phyloP scores from a whole-genome alignment of 2,329 filamentous ascomycete genomes.

The Arthrobotrys entomopaga region DNA sequence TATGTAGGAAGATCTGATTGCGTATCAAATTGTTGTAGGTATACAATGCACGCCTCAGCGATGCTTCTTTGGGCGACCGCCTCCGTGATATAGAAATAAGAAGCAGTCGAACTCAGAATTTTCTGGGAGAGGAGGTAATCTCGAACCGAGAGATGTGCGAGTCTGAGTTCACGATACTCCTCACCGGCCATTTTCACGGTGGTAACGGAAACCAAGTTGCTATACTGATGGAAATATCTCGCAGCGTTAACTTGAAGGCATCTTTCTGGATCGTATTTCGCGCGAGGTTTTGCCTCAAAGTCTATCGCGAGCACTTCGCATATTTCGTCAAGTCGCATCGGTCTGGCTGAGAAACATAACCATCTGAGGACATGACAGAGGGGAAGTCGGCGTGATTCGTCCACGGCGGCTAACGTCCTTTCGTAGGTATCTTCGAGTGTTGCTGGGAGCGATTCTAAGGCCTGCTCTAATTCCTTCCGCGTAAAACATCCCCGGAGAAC shows the following conservation, averaged over 20 bases:
- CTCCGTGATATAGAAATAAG: constrained; percentile 18
- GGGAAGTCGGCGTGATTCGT: constrained; percentile 8
- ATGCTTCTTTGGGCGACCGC: constrained; percentile 5
- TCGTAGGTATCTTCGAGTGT: constrained; percentile 21
- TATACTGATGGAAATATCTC: constrained; percentile 12
- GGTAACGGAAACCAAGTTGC: constrained; percentile 7
- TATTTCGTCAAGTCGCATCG: constrained; percentile 28
- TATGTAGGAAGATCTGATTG: constrained; percentile 14
- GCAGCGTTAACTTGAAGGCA: constrained; percentile 11
- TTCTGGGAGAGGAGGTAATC: constrained; percentile 19
- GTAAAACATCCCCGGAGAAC: constrained; percentile 1
- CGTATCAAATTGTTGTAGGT: constrained; percentile 19
- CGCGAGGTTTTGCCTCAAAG: constrained; percentile 15
- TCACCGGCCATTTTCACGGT: constrained; percentile 9
- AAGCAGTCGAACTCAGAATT: constrained; percentile 8
- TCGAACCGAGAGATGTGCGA: constrained; percentile 25
- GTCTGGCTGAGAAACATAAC: constrained; percentile 20
- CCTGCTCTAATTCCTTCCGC: constrained; percentile 4
- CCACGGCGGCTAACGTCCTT: neutral
- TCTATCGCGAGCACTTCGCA: constrained; percentile 24
- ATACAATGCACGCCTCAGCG: constrained; percentile 20
- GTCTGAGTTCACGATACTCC: constrained; percentile 10
- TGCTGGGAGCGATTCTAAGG: constrained; percentile 4
- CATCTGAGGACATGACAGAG: constrained; percentile 15
- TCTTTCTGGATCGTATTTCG: constrained; percentile 2